Evolutionary conservation across 306 rosid species (phyloP).

Genomic region (Prunus persica): Prunus_persica_NCBIv2 NC_034012.1:5865501-5866000

Average conservation of each 20-base stretch:
- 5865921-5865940: no score
- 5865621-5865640: constrained; percentile 70
- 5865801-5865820: neutral
- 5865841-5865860: neutral
- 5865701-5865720: constrained; percentile 1
- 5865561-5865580: constrained; percentile 88
- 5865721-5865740: neutral
- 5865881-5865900: neutral
- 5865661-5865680: neutral
- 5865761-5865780: neutral
- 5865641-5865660: constrained; percentile 46
- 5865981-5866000: neutral
- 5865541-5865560: constrained; percentile 55
- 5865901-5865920: neutral
- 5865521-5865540: constrained; percentile 50
- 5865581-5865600: constrained; percentile 60
- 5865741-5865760: neutral
- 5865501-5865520: constrained; percentile 24
- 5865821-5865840: neutral
- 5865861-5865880: neutral
- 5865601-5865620: constrained; percentile 70
- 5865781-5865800: neutral
- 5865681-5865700: neutral
- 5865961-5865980: neutral
- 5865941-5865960: no score